A percentile compares a stretch with the other conserved stretches of the same genome.
Conservation (phyloP, 1,284 basidiomycete genomes). For the Schizophyllum commune region DNA sequence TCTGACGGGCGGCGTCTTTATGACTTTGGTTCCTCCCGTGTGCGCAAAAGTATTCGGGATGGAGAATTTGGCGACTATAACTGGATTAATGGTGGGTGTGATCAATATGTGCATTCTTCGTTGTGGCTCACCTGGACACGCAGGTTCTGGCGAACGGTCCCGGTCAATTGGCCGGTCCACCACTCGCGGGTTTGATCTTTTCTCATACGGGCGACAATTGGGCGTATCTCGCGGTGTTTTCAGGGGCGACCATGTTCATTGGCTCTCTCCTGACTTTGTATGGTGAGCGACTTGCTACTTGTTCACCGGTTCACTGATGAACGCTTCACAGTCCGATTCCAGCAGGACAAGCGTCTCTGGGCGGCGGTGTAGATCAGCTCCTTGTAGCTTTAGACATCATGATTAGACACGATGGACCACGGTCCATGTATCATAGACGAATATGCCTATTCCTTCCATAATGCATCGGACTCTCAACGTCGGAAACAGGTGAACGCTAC, state of each 20-base stretch:
- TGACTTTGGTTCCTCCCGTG: slow-evolving; percentile 18
- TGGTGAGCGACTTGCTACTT: slow-evolving; percentile 7
- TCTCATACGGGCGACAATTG: slow-evolving; percentile 15
- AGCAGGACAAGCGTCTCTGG: slow-evolving; percentile 12
- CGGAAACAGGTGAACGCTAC: no score
- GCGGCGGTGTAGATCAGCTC: slow-evolving; percentile 6
- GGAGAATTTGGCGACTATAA: slow-evolving; percentile 18
- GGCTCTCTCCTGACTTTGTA: slow-evolving; percentile 15
- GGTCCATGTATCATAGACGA: slow-evolving; percentile 2
- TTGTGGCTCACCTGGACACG: background rate
- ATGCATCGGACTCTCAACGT: background rate
- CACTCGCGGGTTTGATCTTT: slow-evolving; percentile 17
- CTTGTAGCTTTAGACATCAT: background rate
- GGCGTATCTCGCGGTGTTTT: slow-evolving; percentile 16
- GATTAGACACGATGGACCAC: background rate
- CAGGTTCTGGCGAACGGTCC: background rate
- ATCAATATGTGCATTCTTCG: slow-evolving; percentile 9
- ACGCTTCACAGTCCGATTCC: slow-evolving; percentile 9
- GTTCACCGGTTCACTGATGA: background rate
- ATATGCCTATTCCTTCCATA: slow-evolving; percentile 46
- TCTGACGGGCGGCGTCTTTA: slow-evolving; percentile 18
- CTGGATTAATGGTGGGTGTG: slow-evolving; percentile 18
- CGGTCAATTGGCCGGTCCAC: slow-evolving; percentile 17
- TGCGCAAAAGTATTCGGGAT: slow-evolving; percentile 18
- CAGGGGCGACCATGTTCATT: slow-evolving; percentile 15